phyloP scores from a whole-genome alignment of 441 rosid species.

The Bruguiera hainesii region DNA sequence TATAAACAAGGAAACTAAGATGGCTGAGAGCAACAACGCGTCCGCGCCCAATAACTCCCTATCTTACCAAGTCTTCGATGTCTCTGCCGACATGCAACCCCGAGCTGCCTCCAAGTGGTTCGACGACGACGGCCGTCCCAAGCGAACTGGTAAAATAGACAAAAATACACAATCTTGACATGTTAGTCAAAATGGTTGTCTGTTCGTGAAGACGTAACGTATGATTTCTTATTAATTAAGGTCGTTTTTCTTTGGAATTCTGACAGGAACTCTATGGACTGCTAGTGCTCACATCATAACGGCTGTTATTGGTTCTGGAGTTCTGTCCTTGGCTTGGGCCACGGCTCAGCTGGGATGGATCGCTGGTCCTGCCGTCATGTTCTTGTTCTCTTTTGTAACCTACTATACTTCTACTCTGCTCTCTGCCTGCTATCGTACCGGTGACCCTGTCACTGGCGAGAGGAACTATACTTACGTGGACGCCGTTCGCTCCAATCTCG shows the following conservation, averaged over 20 bases:
- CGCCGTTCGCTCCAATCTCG: constrained; percentile 59
- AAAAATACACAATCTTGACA: neutral
- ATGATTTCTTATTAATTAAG: neutral
- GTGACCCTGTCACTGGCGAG: constrained; percentile 52
- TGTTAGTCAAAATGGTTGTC: no score
- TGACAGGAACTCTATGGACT: constrained; percentile 61
- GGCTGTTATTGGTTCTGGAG: constrained; percentile 74
- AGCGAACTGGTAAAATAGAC: constrained; percentile 48
- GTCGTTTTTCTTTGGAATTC: neutral
- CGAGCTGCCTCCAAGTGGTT: constrained; percentile 40
- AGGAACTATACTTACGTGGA: constrained; percentile 72
- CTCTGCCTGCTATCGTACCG: constrained; percentile 58
- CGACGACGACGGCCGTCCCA: constrained; percentile 60
- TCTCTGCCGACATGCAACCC: constrained; percentile 31
- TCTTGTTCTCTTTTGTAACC: constrained; percentile 60
- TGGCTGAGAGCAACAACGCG: constrained; percentile 45
- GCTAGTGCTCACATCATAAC: constrained; percentile 74
- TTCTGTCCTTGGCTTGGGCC: constrained; percentile 72
- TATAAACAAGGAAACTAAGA: constrained; percentile 21
- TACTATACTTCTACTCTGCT: constrained; percentile 66
- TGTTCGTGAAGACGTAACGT: neutral
- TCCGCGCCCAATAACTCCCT: constrained; percentile 22
- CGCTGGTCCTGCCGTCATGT: constrained; percentile 58
- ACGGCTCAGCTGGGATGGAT: constrained; percentile 78
- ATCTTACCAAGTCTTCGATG: constrained; percentile 28